A percentile compares a stretch with the other conserved stretches of the same genome.
These are phyloP conservation scores for Rosellinia necatrix DNA, from an alignment of 2,329 filamentous ascomycete species.

Conservation along the genomic window DNA sequence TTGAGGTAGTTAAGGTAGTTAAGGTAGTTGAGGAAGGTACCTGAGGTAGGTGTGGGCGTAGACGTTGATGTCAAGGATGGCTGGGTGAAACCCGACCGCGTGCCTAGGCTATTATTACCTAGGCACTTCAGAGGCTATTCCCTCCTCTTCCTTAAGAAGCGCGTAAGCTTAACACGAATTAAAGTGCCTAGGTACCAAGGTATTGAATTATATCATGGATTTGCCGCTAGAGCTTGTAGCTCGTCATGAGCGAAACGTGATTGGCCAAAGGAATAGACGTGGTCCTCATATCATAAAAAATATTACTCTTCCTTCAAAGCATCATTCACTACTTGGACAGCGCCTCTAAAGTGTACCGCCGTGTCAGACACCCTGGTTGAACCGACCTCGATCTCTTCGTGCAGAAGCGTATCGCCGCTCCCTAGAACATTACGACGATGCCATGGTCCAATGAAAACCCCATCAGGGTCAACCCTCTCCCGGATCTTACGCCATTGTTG, in stretches of 20 bases:
- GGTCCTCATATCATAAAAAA: too few relatives aligned
- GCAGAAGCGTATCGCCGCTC: slow-evolving; percentile 34
- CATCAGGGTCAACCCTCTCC: slow-evolving; percentile 74
- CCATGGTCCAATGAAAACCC: slow-evolving; percentile 91
- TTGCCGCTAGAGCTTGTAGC: not conserved
- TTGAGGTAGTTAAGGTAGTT: not conserved
- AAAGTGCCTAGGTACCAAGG: not conserved
- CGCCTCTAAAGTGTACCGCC: slow-evolving; percentile 32
- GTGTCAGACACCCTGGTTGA: slow-evolving; percentile 23
- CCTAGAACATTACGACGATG: slow-evolving; percentile 71
- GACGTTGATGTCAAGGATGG: too few relatives aligned
- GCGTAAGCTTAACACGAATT: too few relatives aligned
- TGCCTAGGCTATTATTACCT: too few relatives aligned
- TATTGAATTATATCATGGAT: not conserved
- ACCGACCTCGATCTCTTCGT: slow-evolving; percentile 39
- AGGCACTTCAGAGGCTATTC: too few relatives aligned
- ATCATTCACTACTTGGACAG: slow-evolving; percentile 17
- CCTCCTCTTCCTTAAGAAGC: not conserved
- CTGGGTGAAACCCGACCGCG: too few relatives aligned
- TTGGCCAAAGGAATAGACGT: too few relatives aligned
- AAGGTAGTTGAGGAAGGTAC: not conserved
- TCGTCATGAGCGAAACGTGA: not conserved
- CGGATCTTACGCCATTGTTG: slow-evolving; percentile 70
- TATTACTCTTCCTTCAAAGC: not conserved
- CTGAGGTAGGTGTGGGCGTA: not conserved